phyloP scores from a whole-genome alignment of 805 yeast genomes.

The Nakazawaea populi region DNA sequence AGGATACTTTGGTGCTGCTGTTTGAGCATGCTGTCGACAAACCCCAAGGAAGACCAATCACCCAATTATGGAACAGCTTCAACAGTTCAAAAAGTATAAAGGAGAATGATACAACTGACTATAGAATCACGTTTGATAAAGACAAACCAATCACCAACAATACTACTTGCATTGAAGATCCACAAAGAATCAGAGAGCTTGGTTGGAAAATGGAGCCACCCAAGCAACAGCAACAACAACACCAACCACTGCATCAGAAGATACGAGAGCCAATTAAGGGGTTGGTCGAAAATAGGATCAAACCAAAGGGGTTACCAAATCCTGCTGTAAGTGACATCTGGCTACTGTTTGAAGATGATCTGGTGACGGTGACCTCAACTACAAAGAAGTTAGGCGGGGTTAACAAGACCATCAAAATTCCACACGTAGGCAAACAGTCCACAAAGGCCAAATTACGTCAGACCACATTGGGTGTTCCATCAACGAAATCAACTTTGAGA shows the following conservation, averaged over 20 bases:
- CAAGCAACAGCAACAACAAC: background rate
- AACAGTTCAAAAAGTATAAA: background rate
- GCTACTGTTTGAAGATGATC: background rate
- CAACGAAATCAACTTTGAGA: conserved; percentile 3
- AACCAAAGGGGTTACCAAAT: background rate
- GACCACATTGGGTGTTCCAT: conserved; percentile 1
- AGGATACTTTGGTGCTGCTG: background rate
- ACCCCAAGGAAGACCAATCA: background rate
- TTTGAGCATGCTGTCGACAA: background rate
- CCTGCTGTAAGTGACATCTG: conserved; percentile 2
- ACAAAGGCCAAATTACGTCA: conserved; percentile 2
- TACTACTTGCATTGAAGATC: background rate
- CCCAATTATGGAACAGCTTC: background rate
- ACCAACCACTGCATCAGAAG: background rate
- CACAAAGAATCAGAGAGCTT: background rate
- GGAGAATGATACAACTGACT: background rate
- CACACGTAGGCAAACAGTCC: background rate
- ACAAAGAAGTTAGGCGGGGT: background rate
- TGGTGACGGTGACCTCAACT: conserved; percentile 1
- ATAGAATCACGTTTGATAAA: background rate
- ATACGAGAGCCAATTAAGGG: background rate
- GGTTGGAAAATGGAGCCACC: background rate
- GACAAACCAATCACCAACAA: background rate
- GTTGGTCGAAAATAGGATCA: background rate
- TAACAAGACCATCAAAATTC: background rate